These are phyloP conservation scores for Cryptosporidium muris DNA, from an alignment of 169 alveolate species.

Conservation along the genomic window DNA sequence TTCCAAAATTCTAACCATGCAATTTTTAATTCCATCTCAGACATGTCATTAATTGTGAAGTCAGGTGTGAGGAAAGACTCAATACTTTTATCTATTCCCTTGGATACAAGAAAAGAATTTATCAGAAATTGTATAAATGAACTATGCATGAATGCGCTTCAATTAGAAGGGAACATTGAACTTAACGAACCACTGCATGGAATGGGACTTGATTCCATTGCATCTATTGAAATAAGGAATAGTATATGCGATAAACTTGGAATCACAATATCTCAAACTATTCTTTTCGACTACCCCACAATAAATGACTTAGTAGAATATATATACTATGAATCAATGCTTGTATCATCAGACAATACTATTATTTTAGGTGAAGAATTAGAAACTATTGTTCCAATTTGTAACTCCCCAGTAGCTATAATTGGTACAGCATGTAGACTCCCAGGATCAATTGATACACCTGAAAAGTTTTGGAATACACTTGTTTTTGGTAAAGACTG, in stretches of 20 bases:
- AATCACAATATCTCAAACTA: constrained; percentile 29
- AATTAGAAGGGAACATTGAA: constrained; percentile 1
- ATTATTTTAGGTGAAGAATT: neutral
- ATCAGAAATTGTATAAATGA: constrained; percentile 14
- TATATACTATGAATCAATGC: constrained; percentile 19
- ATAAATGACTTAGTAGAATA: constrained; percentile 18
- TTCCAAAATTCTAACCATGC: no score
- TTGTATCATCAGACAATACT: neutral
- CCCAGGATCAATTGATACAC: constrained; percentile 14
- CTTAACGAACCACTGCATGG: constrained; percentile 25
- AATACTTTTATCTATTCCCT: constrained; percentile 19
- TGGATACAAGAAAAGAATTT: constrained; percentile 30
- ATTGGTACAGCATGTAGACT: constrained; percentile 60
- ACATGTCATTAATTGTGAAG: no score
- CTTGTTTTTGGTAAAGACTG: neutral
- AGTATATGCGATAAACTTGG: constrained; percentile 28
- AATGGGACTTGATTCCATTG: constrained; percentile 35
- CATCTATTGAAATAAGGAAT: constrained; percentile 57
- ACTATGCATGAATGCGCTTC: constrained; percentile 7
- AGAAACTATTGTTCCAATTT: neutral
- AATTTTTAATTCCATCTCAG: no score
- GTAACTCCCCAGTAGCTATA: neutral
- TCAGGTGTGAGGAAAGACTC: neutral
- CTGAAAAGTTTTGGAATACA: constrained; percentile 25
- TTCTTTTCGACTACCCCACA: constrained; percentile 54